Percentiles rank a stretch among this genome's conserved stretches.
phyloP scores from a whole-genome alignment of 1,284 basidiomycete genomes.

The Boletellus dicymbophilus region DNA sequence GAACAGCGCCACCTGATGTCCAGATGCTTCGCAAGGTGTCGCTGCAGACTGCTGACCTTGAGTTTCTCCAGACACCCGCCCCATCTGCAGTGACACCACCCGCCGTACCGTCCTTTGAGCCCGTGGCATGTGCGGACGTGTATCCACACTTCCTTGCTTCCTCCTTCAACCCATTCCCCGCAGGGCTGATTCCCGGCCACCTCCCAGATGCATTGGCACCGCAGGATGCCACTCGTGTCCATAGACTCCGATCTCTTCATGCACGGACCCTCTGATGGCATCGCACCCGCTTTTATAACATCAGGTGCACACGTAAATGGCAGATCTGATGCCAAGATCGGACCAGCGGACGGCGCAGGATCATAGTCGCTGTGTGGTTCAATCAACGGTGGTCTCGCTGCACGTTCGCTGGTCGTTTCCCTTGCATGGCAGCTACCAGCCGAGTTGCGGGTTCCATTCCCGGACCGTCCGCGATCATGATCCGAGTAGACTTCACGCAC shows the following conservation, averaged over 20 bases:
- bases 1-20: constrained; percentile 18
- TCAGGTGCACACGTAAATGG: not conserved
- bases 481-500: not conserved
- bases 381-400: no score
- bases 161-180: constrained; percentile 11
- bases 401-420: not conserved
- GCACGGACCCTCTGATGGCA: not conserved
- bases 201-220: constrained; percentile 11
- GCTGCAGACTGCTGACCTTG: constrained; percentile 14
- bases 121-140: constrained; percentile 13
- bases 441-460: not conserved
- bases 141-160: constrained; percentile 13
- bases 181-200: not conserved
- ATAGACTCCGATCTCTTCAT: no score
- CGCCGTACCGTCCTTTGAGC: constrained; percentile 10
- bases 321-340: not conserved
- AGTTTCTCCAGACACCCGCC: constrained; percentile 12
- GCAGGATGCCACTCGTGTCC: not conserved
- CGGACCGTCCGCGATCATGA: not conserved
- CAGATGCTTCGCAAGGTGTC: constrained; percentile 15
- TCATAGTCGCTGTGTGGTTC: no score
- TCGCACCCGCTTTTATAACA: not conserved
- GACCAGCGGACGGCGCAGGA: not conserved
- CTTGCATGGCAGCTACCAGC: not conserved
- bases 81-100: constrained; percentile 9